Conservation (phyloP, 129 eudicot species). For the Helianthus tuberosus region DNA sequence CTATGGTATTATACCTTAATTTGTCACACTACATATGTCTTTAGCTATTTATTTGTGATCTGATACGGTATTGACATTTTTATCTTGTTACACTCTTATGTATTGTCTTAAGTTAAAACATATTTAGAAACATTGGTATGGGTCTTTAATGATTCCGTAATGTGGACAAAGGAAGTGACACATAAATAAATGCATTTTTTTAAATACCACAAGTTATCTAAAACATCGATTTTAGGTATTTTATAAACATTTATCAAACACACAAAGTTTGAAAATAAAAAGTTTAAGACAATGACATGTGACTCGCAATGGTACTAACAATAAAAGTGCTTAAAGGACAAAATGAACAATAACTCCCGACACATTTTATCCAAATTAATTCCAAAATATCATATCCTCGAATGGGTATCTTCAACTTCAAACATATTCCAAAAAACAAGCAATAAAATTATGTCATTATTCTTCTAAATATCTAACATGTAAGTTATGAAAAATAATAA, state of each 20-base stretch:
- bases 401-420: slow-evolving; percentile 9
- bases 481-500: not conserved
- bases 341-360: slow-evolving; percentile 30
- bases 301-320: slow-evolving; percentile 42
- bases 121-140: not conserved
- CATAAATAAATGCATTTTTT: no score
- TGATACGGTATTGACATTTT: not conserved
- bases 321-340: slow-evolving; percentile 38
- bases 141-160: no score
- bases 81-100: not conserved
- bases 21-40: no score
- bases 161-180: no score
- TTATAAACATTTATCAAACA: slow-evolving; percentile 4
- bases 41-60: no score
- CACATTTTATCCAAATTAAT: slow-evolving; percentile 28
- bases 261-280: slow-evolving; percentile 22
- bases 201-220: not conserved
- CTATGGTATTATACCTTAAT: no score
- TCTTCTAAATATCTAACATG: not conserved
- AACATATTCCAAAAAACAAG: slow-evolving; percentile 1
- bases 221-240: not conserved
- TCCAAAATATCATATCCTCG: slow-evolving; percentile 25
- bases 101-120: not conserved
- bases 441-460: not conserved
- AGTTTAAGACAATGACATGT: slow-evolving; percentile 42